Conservation (phyloP, 257 asterid genomes). For the Forsythia viridissima region DNA sequence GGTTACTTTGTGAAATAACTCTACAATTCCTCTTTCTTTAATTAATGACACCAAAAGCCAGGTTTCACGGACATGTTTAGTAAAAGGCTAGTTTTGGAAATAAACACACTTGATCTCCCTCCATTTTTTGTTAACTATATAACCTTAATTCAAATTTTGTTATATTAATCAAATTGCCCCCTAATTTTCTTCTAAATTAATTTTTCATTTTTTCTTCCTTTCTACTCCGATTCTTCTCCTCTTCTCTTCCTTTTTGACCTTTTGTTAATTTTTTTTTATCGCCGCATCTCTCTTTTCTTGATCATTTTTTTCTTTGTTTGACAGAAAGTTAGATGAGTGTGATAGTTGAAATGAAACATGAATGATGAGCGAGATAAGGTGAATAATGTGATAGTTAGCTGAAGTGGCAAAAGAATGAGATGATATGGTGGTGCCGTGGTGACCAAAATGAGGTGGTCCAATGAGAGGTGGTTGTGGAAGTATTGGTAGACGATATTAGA, state of each 20-base stretch:
- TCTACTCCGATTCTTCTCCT: not conserved
- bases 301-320: no score
- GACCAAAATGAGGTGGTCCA: no score
- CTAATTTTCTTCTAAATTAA: not conserved
- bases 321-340: no score
- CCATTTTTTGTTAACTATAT: not conserved
- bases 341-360: no score
- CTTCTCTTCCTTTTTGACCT: no score
- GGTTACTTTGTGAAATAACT: constrained; percentile 28
- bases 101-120: not conserved
- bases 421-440: no score
- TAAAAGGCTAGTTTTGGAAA: not conserved
- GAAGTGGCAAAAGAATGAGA: not conserved
- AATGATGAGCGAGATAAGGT: no score
- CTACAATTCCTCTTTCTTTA: constrained; percentile 1
- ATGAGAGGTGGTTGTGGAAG: not conserved
- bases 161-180: no score
- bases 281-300: no score
- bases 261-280: no score
- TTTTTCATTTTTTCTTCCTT: not conserved
- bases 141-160: not conserved
- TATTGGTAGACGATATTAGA: not conserved
- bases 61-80: not conserved
- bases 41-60: not conserved
- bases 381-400: no score